Evolutionary conservation across 345 rosid species (phyloP), one percentile per base, ranked within the genome.

Genomic region (Eucalyptus dawsonii): DNA sequence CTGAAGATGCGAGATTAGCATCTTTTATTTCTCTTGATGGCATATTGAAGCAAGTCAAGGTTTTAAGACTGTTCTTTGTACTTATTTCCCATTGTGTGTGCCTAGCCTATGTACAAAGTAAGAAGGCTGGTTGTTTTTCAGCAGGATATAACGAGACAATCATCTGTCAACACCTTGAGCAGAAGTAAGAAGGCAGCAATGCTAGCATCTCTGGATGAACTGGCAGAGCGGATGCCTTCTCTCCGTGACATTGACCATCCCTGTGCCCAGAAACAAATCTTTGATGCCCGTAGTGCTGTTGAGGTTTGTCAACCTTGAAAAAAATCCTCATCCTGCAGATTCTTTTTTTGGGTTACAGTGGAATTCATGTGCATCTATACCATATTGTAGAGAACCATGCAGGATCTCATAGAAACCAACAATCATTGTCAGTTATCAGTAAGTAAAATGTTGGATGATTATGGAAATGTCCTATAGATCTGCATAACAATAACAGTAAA

Each of bases 1-100:
- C 95, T 88, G 99, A 97, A 94, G 98, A 96, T 94, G 98, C 99
- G 50, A 94, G 99, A 93, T 92, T 98, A 93, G 99, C 99, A 44
- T 97, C 99, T 91, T 95, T 97, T 22, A 96, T 98, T 86, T 94
- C 99, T 88, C 96, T 98, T 87, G 99, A 98, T 93, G 94, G 95
- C 93, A 97, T 97, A 88, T 90, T 93, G 95, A 98, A 97, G 95
- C 99, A 95, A 45, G 49, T 95, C 94, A 96, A 98, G 99, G 99
- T 98, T 91, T 80, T 85, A n/a, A 80, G 51, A 69, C 88, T 89
- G 62, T 50, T 88, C 56, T 19, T 58, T 50, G 87, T 81, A 72
- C 58, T 62, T 42, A 50, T 72, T 87, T 49, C 86, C 81, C 56
- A 14, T 56, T 87, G 81, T 31, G 27, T 27, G 21, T 56, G 31